Base-by-base conservation (phyloP, 1,284 basidiomycete genomes). In the Earliella scabrosa region DNA sequence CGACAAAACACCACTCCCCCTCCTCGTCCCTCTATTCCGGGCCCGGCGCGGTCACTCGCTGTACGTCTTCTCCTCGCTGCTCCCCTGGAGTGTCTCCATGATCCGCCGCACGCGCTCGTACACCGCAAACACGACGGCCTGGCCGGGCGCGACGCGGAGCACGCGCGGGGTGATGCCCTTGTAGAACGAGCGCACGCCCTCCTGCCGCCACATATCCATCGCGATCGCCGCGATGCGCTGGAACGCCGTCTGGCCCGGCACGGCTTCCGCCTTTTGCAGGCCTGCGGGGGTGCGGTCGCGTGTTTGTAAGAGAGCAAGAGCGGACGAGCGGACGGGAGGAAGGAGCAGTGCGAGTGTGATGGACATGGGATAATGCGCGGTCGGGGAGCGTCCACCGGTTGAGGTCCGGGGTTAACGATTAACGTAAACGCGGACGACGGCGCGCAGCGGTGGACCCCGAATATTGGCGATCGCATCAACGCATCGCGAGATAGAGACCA, bases 91-190 rank as follows among this genome's bases (percentile, higher is more conserved):
- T 51, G 72, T 76, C 78, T 97, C 94, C 59, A 96, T 90, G 32
- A 82, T 54, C 65, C 70, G 75, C 71, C 90, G 87, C 58, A 95
- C 88, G 52, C 88, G 82, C 78, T 97, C 95, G 68, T 97, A 97
- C 27, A 97, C 94, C 38, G 92, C 90, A 66, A 94, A 94, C 35
- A 94, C 92, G 61, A 94, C 88, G 4, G 92, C 92, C 73, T 96
- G 91, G 1, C 95, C 95, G 10, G 97, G 97, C 1, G 97, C 97
- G 45, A 99, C 97, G 64, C 97, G 88, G 63, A 98, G 80, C 38
- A 99, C 95, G 52, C 97, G 85, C 40, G 97, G 97, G 2, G 96
- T 98, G 73, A 99, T 98, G 48, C 97, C 94, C 77, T 95, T 96
- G 78, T 97, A 98, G 76, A 98, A 98, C 52, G 95, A 95, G 50